These are phyloP conservation scores for Elasticomyces elasticus DNA, from an alignment of 495 filamentous ascomycete species.

Conservation along the genomic window DNA sequence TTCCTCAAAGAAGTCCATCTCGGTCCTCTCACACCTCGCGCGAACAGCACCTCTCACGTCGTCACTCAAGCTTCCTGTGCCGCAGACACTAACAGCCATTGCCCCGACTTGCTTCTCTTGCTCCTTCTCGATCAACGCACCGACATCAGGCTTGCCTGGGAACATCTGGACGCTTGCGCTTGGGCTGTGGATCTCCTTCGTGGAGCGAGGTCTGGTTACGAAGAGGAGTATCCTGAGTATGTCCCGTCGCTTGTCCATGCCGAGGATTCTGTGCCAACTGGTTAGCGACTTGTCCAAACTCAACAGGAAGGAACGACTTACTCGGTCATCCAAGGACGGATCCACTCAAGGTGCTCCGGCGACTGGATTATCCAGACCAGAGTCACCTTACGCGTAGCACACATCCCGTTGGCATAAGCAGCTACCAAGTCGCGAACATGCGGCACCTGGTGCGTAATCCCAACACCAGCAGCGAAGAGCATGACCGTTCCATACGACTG, in stretches of 20 bases:
- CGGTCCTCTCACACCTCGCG: constrained; percentile 48
- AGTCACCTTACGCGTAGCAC: constrained; percentile 67
- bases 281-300: too few relatives aligned
- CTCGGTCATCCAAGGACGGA: constrained; percentile 78
- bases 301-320: background rate
- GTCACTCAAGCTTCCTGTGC: constrained; percentile 72
- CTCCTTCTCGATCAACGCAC: constrained; percentile 65
- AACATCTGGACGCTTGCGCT: constrained; percentile 74
- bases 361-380: constrained; percentile 90
- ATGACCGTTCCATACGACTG: constrained; percentile 84
- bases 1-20: constrained; percentile 79
- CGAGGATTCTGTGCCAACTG: constrained; percentile 43
- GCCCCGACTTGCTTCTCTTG: constrained; percentile 68
- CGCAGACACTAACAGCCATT: constrained; percentile 85
- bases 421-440: constrained; percentile 72
- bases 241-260: constrained; percentile 65
- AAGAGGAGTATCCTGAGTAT: constrained; percentile 77
- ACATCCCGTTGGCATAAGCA: constrained; percentile 59
- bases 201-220: constrained; percentile 68
- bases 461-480: constrained; percentile 83
- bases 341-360: constrained; percentile 83
- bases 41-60: constrained; percentile 70
- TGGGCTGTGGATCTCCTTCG: constrained; percentile 60
- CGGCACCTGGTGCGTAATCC: constrained; percentile 91
- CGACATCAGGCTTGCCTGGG: constrained; percentile 70